Conservation (phyloP, 2,329 filamentous ascomycete genomes). For the Apiospora hydei region DNA sequence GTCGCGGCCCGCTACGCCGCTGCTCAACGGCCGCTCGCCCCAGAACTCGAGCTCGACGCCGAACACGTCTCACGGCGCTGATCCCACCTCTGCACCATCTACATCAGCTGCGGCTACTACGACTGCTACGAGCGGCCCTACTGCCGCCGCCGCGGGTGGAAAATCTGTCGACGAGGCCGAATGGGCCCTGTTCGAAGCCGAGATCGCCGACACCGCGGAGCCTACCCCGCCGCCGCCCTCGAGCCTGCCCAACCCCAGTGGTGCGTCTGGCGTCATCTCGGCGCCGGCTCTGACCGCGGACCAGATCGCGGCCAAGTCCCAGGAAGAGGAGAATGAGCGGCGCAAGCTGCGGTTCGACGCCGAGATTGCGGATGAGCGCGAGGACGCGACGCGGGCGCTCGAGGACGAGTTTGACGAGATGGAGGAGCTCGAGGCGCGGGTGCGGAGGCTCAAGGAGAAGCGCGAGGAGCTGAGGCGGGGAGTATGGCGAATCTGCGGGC, state of each 20-base stretch:
- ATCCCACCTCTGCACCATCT: neutral
- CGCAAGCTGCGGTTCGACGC: conserved; percentile 61
- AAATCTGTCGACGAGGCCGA: conserved; percentile 71
- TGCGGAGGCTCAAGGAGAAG: conserved; percentile 72
- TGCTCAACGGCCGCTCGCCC: conserved; percentile 48
- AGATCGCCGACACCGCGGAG: conserved; percentile 63
- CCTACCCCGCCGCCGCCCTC: conserved; percentile 39
- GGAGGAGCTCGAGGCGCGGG: conserved; percentile 77
- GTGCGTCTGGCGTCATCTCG: conserved; percentile 62
- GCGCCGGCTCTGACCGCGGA: conserved; percentile 72
- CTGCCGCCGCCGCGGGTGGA: neutral
- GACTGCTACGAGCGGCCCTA: conserved; percentile 1
- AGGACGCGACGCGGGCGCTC: conserved; percentile 76
- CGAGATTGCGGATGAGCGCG: conserved; percentile 70
- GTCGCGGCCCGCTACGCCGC: conserved; percentile 68
- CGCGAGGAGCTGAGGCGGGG: conserved; percentile 69
- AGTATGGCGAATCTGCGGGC: conserved; percentile 33
- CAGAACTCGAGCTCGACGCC: conserved; percentile 34
- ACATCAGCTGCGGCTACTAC: neutral
- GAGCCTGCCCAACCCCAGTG: conserved; percentile 20
- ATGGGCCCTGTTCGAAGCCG: conserved; percentile 87
- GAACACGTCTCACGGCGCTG: neutral
- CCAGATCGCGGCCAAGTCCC: conserved; percentile 63
- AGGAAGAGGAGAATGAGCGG: conserved; percentile 57
- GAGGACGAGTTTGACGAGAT: conserved; percentile 85